Conservation (phyloP, 805 yeast genomes). For the Helenozyma baotianmanensis region DNA sequence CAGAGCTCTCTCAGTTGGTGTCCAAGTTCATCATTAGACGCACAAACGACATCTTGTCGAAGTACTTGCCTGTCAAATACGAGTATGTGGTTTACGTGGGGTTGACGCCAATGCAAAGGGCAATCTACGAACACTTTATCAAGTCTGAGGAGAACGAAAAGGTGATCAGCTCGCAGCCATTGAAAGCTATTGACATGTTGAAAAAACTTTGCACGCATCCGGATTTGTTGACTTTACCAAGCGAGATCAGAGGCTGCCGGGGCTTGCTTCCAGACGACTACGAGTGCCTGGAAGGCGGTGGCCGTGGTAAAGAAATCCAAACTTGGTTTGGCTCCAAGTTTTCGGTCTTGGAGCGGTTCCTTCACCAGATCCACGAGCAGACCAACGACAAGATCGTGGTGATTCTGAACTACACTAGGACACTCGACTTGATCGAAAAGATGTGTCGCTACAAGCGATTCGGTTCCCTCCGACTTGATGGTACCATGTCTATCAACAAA, state of each 20-base stretch:
- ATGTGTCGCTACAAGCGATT: slow-evolving; percentile 74
- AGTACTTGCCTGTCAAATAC: slow-evolving; percentile 91
- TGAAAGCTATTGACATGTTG: slow-evolving; percentile 82
- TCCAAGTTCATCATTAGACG: slow-evolving; percentile 89
- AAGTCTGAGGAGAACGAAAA: slow-evolving; percentile 73
- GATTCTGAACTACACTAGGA: slow-evolving; percentile 92
- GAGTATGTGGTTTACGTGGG: slow-evolving; percentile 95
- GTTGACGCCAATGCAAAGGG: slow-evolving; percentile 69
- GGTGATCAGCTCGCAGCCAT: slow-evolving; percentile 70
- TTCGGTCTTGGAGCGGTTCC: slow-evolving; percentile 76
- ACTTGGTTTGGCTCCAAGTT: slow-evolving; percentile 86
- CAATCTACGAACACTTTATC: slow-evolving; percentile 67
- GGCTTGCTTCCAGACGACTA: slow-evolving; percentile 72
- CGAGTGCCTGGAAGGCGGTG: slow-evolving; percentile 31
- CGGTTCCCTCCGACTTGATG: slow-evolving; percentile 82
- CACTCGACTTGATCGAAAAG: slow-evolving; percentile 83
- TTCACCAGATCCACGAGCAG: slow-evolving; percentile 67
- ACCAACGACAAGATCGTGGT: slow-evolving; percentile 93
- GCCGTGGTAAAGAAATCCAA: slow-evolving; percentile 69
- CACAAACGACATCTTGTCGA: slow-evolving; percentile 90
- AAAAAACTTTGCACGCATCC: slow-evolving; percentile 96
- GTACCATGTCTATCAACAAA: slow-evolving; percentile 87
- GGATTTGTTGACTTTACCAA: slow-evolving; percentile 69
- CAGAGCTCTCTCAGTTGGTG: slow-evolving; percentile 69
- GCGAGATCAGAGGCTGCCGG: slow-evolving; percentile 70